These are phyloP conservation scores for Suhomyces chickasaworum DNA, from an alignment of 1,139 yeast genomes.

Conservation along the genomic window DNA sequence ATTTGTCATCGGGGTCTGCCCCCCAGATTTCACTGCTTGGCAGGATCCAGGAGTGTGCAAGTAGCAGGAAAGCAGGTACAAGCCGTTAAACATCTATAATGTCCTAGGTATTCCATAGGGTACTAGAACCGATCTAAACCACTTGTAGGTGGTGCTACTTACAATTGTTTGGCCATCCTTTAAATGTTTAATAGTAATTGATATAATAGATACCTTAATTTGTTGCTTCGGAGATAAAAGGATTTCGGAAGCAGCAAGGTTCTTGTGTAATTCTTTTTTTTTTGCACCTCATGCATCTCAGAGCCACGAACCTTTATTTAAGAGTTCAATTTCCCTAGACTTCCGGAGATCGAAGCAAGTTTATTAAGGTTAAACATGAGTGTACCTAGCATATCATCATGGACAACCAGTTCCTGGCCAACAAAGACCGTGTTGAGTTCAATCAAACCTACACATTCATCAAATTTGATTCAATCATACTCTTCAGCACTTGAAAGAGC, in stretches of 20 bases:
- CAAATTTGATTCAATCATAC: constrained; percentile 21
- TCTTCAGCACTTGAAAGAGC: constrained; percentile 20
- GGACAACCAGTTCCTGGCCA: constrained; percentile 30
- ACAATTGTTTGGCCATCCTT: neutral
- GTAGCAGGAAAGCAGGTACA: neutral
- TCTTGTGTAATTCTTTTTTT: neutral
- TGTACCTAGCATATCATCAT: constrained; percentile 15
- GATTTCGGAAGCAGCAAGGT: neutral
- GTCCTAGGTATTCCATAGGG: neutral
- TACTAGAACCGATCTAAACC: neutral
- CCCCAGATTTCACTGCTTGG: neutral
- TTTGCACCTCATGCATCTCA: constrained; percentile 1
- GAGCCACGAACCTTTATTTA: constrained; percentile 3
- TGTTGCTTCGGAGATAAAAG: constrained; percentile 1
- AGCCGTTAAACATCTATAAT: too few species aligned
- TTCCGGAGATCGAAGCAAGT: neutral
- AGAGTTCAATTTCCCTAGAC: neutral
- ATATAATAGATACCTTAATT: neutral
- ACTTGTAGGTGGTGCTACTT: neutral
- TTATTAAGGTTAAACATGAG: neutral
- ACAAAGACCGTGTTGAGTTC: constrained; percentile 22
- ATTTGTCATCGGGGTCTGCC: neutral
- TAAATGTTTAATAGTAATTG: neutral
- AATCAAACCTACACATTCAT: constrained; percentile 25
- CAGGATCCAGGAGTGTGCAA: neutral